Base-by-base conservation (phyloP, 2,329 filamentous ascomycete genomes). In the Pseudonectria foliicola region DNA sequence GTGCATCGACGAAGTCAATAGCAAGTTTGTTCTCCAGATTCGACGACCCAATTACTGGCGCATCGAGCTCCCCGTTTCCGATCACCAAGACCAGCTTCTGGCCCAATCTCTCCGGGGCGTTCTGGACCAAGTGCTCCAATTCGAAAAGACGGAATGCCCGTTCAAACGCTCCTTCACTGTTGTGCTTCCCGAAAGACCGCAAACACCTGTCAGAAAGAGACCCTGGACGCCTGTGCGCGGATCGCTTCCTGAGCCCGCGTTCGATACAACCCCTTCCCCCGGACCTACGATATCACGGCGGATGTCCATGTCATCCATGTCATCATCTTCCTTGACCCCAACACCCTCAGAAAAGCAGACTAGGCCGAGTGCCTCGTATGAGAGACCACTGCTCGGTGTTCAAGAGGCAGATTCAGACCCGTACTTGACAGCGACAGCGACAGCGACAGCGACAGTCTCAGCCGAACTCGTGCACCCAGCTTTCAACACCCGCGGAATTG, bases 71-170 rank as follows among this genome's bases (percentile, higher is more conserved):
- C 85, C 87, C 0, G 72, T 77, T 12, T 68, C 69, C 25, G 75
- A 75, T 1, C 23, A 40, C 2, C 47, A 55, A 34, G 51, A 61
- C 24, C 68, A 73, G 44, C 62, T 67, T 28, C 73, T 76, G 45
- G 78, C 85, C 4, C 70, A 75, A 35, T 70, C 79, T 25, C 67
- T 95, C 45, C 85, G 85, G 51, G 65, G 66, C 10, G 80, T 86
- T 7, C 62, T 95, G 18, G 73, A 72, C 34, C 77, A 79, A 42
- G 77, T 94, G 11, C 67, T 95, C 29, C 80, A 83, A 44, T 95
- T 92, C 53, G 89, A 95, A 59, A 85, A 85, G 53, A 95, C 89
- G 0, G 75, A 80, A 29, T 95, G 88, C 57, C 89, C 89, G 0
- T 95, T 95, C 57, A 73, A 80, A 50, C 73, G 87, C 40, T 73